Percentiles rank a stretch among this genome's conserved stretches.
Conservation (phyloP, 345 rosid genomes). For the Microcos paniculata region DNA sequence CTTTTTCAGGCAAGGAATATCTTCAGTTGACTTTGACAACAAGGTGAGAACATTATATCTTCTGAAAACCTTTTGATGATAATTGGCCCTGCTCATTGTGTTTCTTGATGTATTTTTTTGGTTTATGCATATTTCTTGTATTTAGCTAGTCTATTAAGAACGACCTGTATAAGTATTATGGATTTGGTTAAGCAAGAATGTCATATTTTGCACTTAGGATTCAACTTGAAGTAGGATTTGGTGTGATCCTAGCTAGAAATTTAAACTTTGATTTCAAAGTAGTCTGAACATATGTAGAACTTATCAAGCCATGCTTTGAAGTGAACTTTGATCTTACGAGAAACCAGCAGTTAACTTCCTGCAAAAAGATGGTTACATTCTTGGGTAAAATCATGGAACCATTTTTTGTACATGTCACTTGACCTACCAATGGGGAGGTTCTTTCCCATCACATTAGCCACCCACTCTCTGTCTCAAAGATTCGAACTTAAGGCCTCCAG, state of each 20-base stretch:
- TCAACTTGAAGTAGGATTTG: not conserved
- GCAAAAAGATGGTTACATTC: not conserved
- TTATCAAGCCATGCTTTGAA: not conserved
- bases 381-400: not conserved
- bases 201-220: slow-evolving; percentile 1
- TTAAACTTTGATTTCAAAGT: not conserved
- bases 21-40: slow-evolving; percentile 72
- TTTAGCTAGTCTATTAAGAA: not conserved
- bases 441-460: not conserved
- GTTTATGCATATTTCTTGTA: not conserved
- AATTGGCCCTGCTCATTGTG: not conserved
- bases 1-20: slow-evolving; percentile 58
- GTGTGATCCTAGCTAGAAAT: not conserved
- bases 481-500: not conserved
- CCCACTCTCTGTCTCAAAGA: not conserved
- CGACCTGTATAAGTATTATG: not conserved
- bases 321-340: not conserved
- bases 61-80: not conserved
- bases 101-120: not conserved
- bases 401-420: not conserved
- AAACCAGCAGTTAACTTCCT: not conserved
- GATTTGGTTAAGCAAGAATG: not conserved
- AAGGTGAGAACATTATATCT: slow-evolving; percentile 42
- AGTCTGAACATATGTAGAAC: not conserved
- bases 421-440: not conserved